Percentiles rank a stretch among this genome's conserved stretches.
These are phyloP conservation scores for Corniculantispora saksenae DNA, from an alignment of 2,329 filamentous ascomycete genomes.

Conservation along the genomic window DNA sequence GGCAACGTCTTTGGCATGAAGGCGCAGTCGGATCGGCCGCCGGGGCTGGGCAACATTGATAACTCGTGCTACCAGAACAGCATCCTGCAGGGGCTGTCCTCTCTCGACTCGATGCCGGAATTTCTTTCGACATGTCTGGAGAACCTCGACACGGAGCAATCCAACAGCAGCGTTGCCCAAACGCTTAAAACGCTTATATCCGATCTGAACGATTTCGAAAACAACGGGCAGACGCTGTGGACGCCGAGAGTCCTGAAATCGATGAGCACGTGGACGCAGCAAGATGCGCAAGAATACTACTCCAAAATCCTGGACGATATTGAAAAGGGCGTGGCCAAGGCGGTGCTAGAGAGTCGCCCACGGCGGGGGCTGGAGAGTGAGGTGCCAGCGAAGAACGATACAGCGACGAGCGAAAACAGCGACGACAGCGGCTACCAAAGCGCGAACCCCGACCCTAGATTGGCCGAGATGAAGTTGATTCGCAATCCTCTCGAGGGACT, in stretches of 20 bases:
- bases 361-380: conserved; percentile 43
- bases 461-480: conserved; percentile 40
- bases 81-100: conserved; percentile 81
- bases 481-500: conserved; percentile 85
- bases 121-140: conserved; percentile 59
- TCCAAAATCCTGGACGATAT: conserved; percentile 85
- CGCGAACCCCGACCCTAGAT: conserved; percentile 38
- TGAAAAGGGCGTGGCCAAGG: conserved; percentile 70
- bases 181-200: conserved; percentile 65
- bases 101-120: conserved; percentile 66
- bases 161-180: conserved; percentile 41
- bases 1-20: conserved; percentile 43
- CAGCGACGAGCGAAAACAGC: conserved; percentile 49
- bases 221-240: conserved; percentile 78
- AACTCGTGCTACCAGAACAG: conserved; percentile 99
- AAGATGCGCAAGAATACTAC: conserved; percentile 97
- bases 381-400: conserved; percentile 40
- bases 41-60: conserved; percentile 84
- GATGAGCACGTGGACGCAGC: conserved; percentile 94
- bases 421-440: conserved; percentile 61
- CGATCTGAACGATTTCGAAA: conserved; percentile 68
- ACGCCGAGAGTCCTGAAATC: conserved; percentile 80
- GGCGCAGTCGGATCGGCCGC: conserved; percentile 47
- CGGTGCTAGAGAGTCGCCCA: conserved; percentile 33
- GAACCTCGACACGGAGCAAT: conserved; percentile 29